Evolutionary conservation across 2,329 filamentous ascomycete species (phyloP).

Genomic region (Penicillium nordicum): DNA sequence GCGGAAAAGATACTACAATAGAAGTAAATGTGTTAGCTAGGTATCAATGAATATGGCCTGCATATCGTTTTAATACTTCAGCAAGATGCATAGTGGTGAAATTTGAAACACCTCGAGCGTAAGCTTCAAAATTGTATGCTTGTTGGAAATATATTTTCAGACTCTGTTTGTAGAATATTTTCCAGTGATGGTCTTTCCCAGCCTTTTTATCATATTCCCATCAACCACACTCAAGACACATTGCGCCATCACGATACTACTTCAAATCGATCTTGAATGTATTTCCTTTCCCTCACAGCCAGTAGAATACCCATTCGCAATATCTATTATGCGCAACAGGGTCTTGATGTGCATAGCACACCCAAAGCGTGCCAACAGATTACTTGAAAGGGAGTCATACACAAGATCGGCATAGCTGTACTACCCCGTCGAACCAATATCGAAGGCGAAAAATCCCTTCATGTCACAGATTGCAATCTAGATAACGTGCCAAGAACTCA

Average conservation of each 20-base stretch:
- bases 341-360: no score
- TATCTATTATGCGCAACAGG: not conserved
- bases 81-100: constrained; percentile 1
- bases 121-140: not conserved
- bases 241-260: not conserved
- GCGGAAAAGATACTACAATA: not conserved
- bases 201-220: not conserved
- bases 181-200: not conserved
- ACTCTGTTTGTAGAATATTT: not conserved
- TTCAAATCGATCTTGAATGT: not conserved
- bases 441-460: not conserved
- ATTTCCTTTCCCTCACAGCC: no score
- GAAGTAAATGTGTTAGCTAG: not conserved
- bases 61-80: not conserved
- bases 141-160: not conserved
- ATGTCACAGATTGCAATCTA: not conserved
- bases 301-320: not conserved
- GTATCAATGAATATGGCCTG: not conserved
- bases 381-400: not conserved
- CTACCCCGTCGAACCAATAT: not conserved
- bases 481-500: not conserved
- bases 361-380: not conserved
- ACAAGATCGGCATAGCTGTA: not conserved
- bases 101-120: not conserved
- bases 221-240: not conserved